A percentile compares a stretch with the other conserved stretches of the same genome.
Evolutionary conservation across 805 yeast genomes (phyloP).

Genomic region (Starmerella vaccinii): DNA sequence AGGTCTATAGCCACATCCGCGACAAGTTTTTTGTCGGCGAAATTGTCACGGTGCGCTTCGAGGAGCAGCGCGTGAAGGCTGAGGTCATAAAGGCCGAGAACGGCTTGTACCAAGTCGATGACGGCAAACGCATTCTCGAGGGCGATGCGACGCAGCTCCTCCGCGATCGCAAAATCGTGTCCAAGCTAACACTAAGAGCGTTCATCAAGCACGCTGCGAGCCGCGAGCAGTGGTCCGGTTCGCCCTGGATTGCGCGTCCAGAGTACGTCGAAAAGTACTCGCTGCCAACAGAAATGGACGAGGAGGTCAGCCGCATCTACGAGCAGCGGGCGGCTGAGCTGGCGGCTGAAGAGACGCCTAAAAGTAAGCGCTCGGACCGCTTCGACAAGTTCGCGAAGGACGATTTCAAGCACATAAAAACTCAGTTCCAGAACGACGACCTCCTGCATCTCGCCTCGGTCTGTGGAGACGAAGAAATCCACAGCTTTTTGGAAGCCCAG

Average conservation of each 20-base stretch:
- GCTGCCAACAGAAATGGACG: slow-evolving; percentile 32
- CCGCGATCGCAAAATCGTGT: slow-evolving; percentile 76
- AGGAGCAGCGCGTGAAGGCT: slow-evolving; percentile 42
- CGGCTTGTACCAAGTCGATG: slow-evolving; percentile 13
- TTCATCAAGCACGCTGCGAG: slow-evolving; percentile 68
- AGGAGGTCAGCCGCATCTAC: slow-evolving; percentile 8
- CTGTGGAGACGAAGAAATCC: slow-evolving; percentile 11
- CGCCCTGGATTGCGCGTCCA: slow-evolving; percentile 89
- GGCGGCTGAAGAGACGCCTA: slow-evolving; percentile 2
- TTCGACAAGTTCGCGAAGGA: slow-evolving; percentile 1
- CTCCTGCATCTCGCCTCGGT: slow-evolving; percentile 15
- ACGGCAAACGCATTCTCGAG: slow-evolving; percentile 14
- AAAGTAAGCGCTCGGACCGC: background rate
- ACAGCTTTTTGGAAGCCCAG: slow-evolving; percentile 3
- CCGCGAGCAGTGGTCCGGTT: slow-evolving; percentile 74
- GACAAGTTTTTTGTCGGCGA: slow-evolving; percentile 90
- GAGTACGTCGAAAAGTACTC: slow-evolving; percentile 62
- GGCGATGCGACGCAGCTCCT: slow-evolving; percentile 40
- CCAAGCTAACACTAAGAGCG: slow-evolving; percentile 84
- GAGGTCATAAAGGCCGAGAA: slow-evolving; percentile 26
- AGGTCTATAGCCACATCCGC: slow-evolving; percentile 65
- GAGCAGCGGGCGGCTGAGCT: slow-evolving; percentile 11
- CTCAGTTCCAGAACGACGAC: slow-evolving; percentile 12
- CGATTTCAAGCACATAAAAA: background rate
- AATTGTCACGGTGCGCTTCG: slow-evolving; percentile 49